These are phyloP conservation scores for Nitzschia putrida DNA, from an alignment of 108 stramenopile species.

Conservation along the genomic window DNA sequence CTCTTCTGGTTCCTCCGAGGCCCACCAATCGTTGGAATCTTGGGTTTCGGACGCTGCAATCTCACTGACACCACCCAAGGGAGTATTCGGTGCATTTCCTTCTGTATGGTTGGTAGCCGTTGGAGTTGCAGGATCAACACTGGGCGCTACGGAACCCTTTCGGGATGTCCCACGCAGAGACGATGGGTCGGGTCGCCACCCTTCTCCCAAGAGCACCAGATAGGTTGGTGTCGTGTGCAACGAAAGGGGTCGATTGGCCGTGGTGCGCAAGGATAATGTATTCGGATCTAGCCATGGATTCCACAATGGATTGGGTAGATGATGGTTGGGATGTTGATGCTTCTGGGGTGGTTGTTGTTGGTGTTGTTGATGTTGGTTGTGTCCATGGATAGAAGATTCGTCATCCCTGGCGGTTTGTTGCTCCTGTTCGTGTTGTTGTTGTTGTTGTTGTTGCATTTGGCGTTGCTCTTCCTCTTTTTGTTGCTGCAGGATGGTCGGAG, in stretches of 20 bases:
- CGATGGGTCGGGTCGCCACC: slow-evolving; percentile 8
- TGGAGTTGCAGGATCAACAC: background rate
- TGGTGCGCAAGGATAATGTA: slow-evolving; percentile 33
- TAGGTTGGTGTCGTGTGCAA: slow-evolving; percentile 12
- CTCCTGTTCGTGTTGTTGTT: slow-evolving; percentile 6
- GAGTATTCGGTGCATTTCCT: background rate
- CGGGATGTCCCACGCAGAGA: background rate
- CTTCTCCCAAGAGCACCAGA: slow-evolving; percentile 33
- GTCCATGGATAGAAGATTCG: slow-evolving; percentile 7
- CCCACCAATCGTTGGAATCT: background rate
- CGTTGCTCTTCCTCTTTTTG: background rate
- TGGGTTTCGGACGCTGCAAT: background rate
- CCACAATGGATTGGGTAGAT: background rate
- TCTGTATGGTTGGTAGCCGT: background rate
- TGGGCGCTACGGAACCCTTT: background rate
- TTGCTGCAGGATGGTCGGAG: slow-evolving; percentile 5
- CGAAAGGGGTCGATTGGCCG: slow-evolving; percentile 16
- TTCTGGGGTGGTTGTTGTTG: background rate
- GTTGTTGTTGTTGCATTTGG: background rate
- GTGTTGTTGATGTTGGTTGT: slow-evolving; percentile 13
- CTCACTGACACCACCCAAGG: background rate
- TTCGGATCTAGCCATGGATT: slow-evolving; percentile 38
- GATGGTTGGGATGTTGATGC: background rate
- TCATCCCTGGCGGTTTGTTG: background rate
- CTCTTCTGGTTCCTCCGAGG: too few species aligned